Percentiles rank a stretch among this genome's conserved stretches.
Evolutionary conservation across 352 stramenopile species (phyloP).

Genomic region (Achlya hypogyna): DNA sequence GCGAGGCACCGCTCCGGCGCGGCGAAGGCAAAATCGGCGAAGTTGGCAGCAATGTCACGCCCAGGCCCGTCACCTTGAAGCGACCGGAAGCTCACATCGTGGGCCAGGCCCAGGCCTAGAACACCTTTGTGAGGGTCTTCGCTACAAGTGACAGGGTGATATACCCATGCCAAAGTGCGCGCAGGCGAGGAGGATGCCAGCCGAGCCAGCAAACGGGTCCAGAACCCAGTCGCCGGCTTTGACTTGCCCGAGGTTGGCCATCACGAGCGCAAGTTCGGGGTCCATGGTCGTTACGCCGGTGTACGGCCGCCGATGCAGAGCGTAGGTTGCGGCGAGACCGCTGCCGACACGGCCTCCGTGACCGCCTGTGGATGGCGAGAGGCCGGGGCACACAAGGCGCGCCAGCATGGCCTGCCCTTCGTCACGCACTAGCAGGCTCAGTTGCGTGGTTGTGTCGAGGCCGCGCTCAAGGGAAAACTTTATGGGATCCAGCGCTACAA

Average conservation of each 20-base stretch:
- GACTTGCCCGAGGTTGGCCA: slow-evolving; percentile 10
- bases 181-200: slow-evolving; percentile 10
- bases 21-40: neutral
- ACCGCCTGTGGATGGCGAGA: slow-evolving; percentile 12
- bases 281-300: slow-evolving; percentile 21
- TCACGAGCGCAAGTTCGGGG: slow-evolving; percentile 14
- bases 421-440: neutral
- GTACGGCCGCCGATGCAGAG: slow-evolving; percentile 15
- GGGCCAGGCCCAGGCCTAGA: slow-evolving; percentile 12
- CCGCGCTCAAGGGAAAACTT: neutral
- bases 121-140: neutral
- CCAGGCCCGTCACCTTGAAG: slow-evolving; percentile 5
- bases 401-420: neutral
- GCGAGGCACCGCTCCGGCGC: neutral
- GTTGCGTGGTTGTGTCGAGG: neutral
- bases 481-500: neutral
- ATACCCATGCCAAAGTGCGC: slow-evolving; percentile 17
- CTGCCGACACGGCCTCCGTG: neutral
- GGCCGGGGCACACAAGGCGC: neutral
- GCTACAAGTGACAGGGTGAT: neutral
- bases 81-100: neutral
- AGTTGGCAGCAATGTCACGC: slow-evolving; percentile 9
- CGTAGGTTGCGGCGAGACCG: slow-evolving; percentile 12
- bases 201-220: slow-evolving; percentile 17
- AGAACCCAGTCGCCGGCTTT: neutral